Evolutionary conservation across 1,284 basidiomycete species (phyloP).

Genomic region (Ustilago hordei): DNA sequence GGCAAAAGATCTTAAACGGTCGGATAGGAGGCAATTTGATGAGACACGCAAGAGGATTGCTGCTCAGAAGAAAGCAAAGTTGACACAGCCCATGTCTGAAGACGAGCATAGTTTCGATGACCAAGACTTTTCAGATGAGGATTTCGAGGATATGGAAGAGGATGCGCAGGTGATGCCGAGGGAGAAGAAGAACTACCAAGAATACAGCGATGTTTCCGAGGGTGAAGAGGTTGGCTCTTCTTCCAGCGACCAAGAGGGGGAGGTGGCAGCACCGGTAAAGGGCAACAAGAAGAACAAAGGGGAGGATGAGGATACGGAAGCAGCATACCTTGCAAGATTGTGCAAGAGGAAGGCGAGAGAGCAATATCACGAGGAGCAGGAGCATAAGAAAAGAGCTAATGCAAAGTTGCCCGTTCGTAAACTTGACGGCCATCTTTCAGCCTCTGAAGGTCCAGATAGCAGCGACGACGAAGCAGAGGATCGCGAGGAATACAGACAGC

Average conservation of each 20-base stretch:
- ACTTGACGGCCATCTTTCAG: conserved; percentile 19
- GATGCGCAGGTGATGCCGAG: conserved; percentile 2
- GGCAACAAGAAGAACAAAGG: conserved; percentile 23
- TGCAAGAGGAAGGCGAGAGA: conserved; percentile 48
- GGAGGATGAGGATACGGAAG: conserved; percentile 50
- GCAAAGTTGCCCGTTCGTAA: conserved; percentile 39
- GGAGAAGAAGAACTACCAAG: conserved; percentile 42
- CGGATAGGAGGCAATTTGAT: conserved; percentile 33
- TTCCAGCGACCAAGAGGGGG: conserved; percentile 23
- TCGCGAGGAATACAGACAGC: conserved; percentile 17
- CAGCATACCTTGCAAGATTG: conserved; percentile 41
- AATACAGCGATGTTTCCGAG: conserved; percentile 49
- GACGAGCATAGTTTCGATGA: conserved; percentile 72
- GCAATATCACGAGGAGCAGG: conserved; percentile 29
- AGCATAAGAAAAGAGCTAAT: conserved; percentile 38
- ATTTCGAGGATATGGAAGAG: conserved; percentile 18
- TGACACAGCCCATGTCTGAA: conserved; percentile 76
- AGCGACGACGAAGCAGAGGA: conserved; percentile 15
- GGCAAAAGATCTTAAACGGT: conserved; percentile 34
- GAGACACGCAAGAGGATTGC: conserved; percentile 20
- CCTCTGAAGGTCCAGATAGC: conserved; percentile 8
- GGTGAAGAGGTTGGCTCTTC: conserved; percentile 39
- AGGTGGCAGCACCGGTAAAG: not conserved
- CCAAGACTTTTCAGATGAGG: conserved; percentile 70
- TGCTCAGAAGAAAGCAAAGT: conserved; percentile 73